Evolutionary conservation across 2,329 filamentous ascomycete species (phyloP), one percentile per base, ranked within the genome.

Genomic region (Graphilbum fragrans): DNA sequence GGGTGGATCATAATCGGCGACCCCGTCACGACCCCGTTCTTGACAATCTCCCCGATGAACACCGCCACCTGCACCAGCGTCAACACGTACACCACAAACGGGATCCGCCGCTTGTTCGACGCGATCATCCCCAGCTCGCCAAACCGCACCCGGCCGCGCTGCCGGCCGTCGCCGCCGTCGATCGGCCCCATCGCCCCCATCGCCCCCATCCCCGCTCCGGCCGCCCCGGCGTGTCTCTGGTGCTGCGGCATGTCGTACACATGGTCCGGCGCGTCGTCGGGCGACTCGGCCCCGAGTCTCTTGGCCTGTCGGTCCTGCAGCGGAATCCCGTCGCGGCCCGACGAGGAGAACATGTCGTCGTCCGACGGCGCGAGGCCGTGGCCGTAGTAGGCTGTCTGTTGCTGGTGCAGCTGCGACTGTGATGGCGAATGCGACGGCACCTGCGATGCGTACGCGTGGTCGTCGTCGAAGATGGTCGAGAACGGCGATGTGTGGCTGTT

Each of bases 11-110:
- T 74, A 55, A 86, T 86, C 18, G 82, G 74, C 20, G 82, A 81
- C 41, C 83, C 83, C 1, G 90, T 95, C 23, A 48, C 31, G 35
- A 51, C 44, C 35, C 85, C 81, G 60, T 88, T 93, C 55, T 81
- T 85, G 37, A 84, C 80, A 47, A 98, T 66, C 63, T 96, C 86
- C 40, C 72, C 86, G 49, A 96, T 83, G 55, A 98, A 98, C 22
- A 96, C 86, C 16, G 69, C 76, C 18, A 92, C 63, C 58, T 96
- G 88, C 12, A 82, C 71, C 23, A 79, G 41, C 3, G 86, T 85
- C 48, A 96, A 73, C 35, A 80, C 61, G 58, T 90, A 96, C 27
- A 87, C 84, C 7, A 94, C 77, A 72, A 83, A 92, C 0, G 92
- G 82, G 40, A 80, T 74, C 45, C 67, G 64, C 55, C 70, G 73